Evolutionary conservation across 2,329 filamentous ascomycete species (phyloP).

Genomic region (Aspergillus viridinutans): DNA sequence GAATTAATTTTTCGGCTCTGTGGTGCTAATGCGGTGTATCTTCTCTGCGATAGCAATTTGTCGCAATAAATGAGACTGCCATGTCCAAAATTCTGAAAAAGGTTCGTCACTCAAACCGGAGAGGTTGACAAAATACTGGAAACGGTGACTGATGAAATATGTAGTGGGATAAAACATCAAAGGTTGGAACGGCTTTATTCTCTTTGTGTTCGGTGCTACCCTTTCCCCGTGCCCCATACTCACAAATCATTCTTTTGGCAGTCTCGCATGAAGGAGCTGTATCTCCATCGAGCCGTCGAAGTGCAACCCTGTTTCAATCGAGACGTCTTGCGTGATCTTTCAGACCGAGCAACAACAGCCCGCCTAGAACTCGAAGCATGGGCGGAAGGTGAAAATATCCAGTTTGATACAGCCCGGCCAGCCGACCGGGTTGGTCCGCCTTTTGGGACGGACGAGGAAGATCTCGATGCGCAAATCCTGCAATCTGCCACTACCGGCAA

Average conservation of each 20-base stretch:
- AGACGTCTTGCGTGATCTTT: constrained; percentile 92
- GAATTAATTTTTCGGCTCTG: background rate
- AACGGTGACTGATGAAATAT: constrained; percentile 16
- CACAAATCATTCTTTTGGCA: constrained; percentile 36
- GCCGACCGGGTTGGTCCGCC: constrained; percentile 38
- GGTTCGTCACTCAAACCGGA: constrained; percentile 40
- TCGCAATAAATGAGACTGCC: constrained; percentile 94
- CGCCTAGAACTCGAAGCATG: constrained; percentile 91
- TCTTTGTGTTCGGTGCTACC: background rate
- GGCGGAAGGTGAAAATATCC: constrained; percentile 93
- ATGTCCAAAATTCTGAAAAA: constrained; percentile 99
- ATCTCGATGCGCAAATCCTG: constrained; percentile 81
- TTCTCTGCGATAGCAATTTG: constrained; percentile 66
- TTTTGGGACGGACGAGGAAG: constrained; percentile 74
- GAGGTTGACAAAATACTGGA: constrained; percentile 9
- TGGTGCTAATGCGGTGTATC: constrained; percentile 6
- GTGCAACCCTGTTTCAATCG: constrained; percentile 98
- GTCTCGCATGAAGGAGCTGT: constrained; percentile 96
- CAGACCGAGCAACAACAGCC: constrained; percentile 95
- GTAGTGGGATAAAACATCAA: constrained; percentile 97
- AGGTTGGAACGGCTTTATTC: constrained; percentile 48
- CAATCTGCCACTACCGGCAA: constrained; percentile 82
- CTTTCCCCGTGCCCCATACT: constrained; percentile 10
- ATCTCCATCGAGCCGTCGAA: constrained; percentile 91
- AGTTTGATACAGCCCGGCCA: constrained; percentile 59